phyloP scores from a whole-genome alignment of 2,329 filamentous ascomycete genomes.

The Bretziella fagacearum region DNA sequence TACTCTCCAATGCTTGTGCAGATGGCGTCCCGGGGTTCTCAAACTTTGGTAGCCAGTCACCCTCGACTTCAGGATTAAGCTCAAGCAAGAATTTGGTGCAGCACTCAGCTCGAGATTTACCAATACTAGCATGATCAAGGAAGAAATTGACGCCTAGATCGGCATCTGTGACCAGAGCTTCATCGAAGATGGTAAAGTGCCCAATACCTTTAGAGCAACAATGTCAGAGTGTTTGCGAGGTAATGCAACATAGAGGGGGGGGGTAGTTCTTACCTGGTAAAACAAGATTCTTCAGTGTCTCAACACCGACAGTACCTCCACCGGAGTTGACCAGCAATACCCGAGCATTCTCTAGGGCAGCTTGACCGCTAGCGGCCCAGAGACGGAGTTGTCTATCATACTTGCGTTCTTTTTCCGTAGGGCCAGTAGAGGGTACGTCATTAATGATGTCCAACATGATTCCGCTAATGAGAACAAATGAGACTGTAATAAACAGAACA shows the following conservation, averaged over 20 bases:
- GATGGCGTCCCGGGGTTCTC: background rate
- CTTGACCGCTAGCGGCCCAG: slow-evolving; percentile 86
- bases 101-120: slow-evolving; percentile 60
- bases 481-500: too few relatives aligned
- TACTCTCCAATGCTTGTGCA: slow-evolving; percentile 18
- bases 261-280: slow-evolving; percentile 63
- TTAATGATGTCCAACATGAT: background rate
- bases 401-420: slow-evolving; percentile 50
- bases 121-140: slow-evolving; percentile 60
- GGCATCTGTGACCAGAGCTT: slow-evolving; percentile 54
- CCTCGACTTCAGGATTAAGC: slow-evolving; percentile 81
- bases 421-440: slow-evolving; percentile 16
- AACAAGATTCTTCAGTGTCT: slow-evolving; percentile 93
- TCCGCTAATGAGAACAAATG: background rate
- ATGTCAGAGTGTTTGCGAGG: too few relatives aligned
- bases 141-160: slow-evolving; percentile 98
- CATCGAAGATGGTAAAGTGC: slow-evolving; percentile 78
- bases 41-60: slow-evolving; percentile 44
- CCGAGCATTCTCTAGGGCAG: slow-evolving; percentile 75
- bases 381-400: slow-evolving; percentile 92
- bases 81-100: slow-evolving; percentile 64
- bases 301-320: slow-evolving; percentile 71
- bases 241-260: too few relatives aligned
- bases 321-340: slow-evolving; percentile 83
- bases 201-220: slow-evolving; percentile 50